phyloP scores from a whole-genome alignment of 1,284 basidiomycete species.

The Rhodotorula sp. region DNA sequence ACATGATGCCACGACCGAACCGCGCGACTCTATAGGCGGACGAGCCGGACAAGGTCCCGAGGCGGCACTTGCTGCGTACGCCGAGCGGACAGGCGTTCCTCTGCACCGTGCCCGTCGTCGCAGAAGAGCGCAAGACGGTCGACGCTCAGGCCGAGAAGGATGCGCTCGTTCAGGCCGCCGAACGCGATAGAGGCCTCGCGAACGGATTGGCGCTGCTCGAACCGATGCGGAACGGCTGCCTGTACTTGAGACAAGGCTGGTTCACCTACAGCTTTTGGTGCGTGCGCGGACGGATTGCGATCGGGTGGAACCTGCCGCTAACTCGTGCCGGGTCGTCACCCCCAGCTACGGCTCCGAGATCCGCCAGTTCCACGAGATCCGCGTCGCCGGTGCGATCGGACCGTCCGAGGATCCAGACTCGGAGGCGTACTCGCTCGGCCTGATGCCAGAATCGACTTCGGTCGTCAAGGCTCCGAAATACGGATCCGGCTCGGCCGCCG shows the following conservation, averaged over 20 bases:
- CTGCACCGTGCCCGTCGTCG: constrained; percentile 38
- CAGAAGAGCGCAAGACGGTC: not conserved
- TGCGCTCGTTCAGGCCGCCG: constrained; percentile 21
- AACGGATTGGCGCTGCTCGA: constrained; percentile 47
- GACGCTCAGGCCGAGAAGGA: constrained; percentile 15
- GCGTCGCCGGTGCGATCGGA: constrained; percentile 28
- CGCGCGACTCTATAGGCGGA: not conserved
- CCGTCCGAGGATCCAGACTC: constrained; percentile 44
- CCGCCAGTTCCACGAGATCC: constrained; percentile 47
- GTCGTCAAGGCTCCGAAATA: constrained; percentile 17
- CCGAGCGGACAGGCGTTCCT: constrained; percentile 43
- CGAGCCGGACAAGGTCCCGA: not conserved
- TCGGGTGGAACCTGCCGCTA: constrained; percentile 1
- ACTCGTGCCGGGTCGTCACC: not conserved
- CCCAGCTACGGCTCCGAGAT: constrained; percentile 44
- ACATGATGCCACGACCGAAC: constrained; percentile 1
- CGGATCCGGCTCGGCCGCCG: constrained; percentile 18
- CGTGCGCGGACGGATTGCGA: constrained; percentile 53
- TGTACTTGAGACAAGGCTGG: constrained; percentile 62
- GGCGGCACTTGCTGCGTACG: constrained; percentile 32
- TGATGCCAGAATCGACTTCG: constrained; percentile 32
- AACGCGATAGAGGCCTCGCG: constrained; percentile 36
- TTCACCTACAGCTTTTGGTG: constrained; percentile 96
- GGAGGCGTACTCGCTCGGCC: constrained; percentile 45
- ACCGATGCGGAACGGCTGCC: constrained; percentile 53